Evolutionary conservation across 306 rosid genomes (phyloP), one percentile per base, ranked within the genome.

Genomic region (Vicia sativa): DNA sequence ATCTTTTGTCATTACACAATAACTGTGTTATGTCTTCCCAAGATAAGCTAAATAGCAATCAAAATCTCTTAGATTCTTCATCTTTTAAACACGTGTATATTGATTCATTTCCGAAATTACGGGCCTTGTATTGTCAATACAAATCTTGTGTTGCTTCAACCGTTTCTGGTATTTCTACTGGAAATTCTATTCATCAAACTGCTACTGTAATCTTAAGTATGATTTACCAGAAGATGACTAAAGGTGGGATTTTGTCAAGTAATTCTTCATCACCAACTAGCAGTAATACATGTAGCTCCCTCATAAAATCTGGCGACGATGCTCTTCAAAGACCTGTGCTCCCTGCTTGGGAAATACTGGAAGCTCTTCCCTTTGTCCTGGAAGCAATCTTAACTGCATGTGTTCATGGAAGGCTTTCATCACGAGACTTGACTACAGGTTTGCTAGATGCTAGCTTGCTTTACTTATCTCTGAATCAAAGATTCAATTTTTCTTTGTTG

Each of bases 381-480:
- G 92, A 87, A 66, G 83, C 91, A 74, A 81, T 85, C 77, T 80
- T 87, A 72, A 87, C 86, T 79, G 89, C 96, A 55, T 89, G 91
- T 67, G 89, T 82, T 74, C 86, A 89, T 79, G 93, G 93, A 67
- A 80, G 86, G 77, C 81, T 89, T 80, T 87, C 93, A 70, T 83
- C 96, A 25, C 86, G 96, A 54, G 88, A 89, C 72, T 43, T 89
- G 79, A 85, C 89, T 35, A 89, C 92, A 85, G 96, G 96, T 89
- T 71, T 48, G 65, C 60, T 16, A 60, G 81, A 62, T 74, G 70
- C 77, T 74, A 37, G 44, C 58, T 60, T 79, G 44, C 58, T 60
- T 77, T 53, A 19, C 74, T 72, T 67, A 16, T 49, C 18, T 57
- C 59, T 72, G 11, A 74, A 34, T 70, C 70, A 67, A 52, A 34